These are phyloP conservation scores for Daphne laureola DNA, from an alignment of 441 rosid species.

Conservation along the genomic window DNA sequence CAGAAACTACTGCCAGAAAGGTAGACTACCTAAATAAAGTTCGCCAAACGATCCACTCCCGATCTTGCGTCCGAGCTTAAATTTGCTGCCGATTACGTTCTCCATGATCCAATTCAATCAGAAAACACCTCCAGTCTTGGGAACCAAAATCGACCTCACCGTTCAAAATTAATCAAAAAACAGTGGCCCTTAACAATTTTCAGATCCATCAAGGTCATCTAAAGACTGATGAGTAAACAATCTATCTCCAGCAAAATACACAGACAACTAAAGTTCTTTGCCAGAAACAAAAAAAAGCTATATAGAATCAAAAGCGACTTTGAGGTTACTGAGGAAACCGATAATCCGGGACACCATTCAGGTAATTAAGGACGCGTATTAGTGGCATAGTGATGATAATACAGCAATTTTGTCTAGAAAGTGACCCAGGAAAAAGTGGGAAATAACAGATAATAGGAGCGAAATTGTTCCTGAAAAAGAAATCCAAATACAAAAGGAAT, in stretches of 20 bases:
- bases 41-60: conserved; percentile 71
- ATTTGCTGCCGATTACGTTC: conserved; percentile 47
- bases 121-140: not conserved
- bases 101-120: conserved; percentile 37
- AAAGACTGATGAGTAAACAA: conserved; percentile 1
- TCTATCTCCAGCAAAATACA: conserved; percentile 7
- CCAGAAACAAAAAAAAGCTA: not conserved
- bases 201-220: conserved; percentile 25
- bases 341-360: conserved; percentile 21
- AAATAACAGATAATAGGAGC: not conserved
- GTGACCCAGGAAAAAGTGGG: not conserved
- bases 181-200: conserved; percentile 14
- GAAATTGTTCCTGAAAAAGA: conserved; percentile 4
- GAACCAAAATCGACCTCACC: conserved; percentile 18
- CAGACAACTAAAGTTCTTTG: not conserved
- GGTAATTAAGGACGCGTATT: conserved; percentile 12
- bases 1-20: not conserved
- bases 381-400: conserved; percentile 6
- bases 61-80: conserved; percentile 72
- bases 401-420: conserved; percentile 16
- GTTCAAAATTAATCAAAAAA: conserved; percentile 16
- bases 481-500: conserved; percentile 20
- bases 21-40: conserved; percentile 44
- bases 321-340: conserved; percentile 9
- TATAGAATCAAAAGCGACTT: not conserved